Evolutionary conservation across 2,329 filamentous ascomycete species (phyloP).

Genomic region (Ceratocystis eucalypticola): DNA sequence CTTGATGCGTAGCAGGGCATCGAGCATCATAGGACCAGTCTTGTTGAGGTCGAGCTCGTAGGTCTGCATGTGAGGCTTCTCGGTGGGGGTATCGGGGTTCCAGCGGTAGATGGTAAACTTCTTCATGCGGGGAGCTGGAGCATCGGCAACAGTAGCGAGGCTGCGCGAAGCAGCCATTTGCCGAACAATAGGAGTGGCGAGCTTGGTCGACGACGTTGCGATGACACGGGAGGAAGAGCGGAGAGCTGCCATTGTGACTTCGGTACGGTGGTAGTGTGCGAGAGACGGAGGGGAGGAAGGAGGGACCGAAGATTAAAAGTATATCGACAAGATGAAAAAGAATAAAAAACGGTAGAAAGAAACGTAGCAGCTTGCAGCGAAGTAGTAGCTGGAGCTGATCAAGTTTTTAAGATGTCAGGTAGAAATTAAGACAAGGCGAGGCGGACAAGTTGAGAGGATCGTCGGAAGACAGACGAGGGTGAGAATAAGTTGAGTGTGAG

Average conservation of each 20-base stretch:
- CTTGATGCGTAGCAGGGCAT: constrained; percentile 95
- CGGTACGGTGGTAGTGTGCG: not conserved
- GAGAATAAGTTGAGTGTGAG: not conserved
- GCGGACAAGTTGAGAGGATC: not conserved
- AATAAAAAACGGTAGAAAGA: not conserved
- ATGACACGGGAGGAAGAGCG: constrained; percentile 44
- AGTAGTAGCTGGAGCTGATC: constrained; percentile 7
- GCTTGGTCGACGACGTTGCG: constrained; percentile 31
- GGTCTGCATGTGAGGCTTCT: constrained; percentile 90
- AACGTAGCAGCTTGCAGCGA: constrained; percentile 3
- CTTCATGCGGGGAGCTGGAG: constrained; percentile 59
- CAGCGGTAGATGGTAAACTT: constrained; percentile 98
- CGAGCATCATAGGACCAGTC: constrained; percentile 96
- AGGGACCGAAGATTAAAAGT: not conserved
- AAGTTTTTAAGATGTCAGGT: not conserved
- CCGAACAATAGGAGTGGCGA: constrained; percentile 30
- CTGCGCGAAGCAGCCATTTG: constrained; percentile 36
- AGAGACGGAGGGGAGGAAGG: not conserved
- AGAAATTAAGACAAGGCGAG: not conserved
- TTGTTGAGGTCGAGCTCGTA: constrained; percentile 96
- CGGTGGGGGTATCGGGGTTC: constrained; percentile 83
- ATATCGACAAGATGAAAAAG: not conserved
- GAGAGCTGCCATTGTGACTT: constrained; percentile 44
- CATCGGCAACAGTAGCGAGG: constrained; percentile 45
- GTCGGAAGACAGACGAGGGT: constrained; percentile 1